Base-by-base conservation (phyloP, 192 early-diverging fungal species). In the Ambispora gerdemannii region DNA sequence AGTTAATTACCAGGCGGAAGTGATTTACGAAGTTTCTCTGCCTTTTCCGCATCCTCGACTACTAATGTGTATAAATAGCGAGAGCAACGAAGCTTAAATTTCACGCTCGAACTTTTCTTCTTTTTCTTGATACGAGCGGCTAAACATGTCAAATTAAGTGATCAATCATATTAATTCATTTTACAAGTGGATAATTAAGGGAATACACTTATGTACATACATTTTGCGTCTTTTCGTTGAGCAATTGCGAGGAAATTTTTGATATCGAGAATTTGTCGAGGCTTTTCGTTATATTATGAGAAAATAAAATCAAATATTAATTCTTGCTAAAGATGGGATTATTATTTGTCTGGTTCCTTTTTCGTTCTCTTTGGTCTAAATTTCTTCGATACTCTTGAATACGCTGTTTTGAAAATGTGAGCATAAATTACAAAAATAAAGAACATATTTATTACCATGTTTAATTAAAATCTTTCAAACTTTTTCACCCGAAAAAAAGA, bases 11-110 rank as follows among this genome's bases (percentile, higher is more conserved):
- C 90, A 53, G 96, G 93, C 72, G 96, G 96, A 63, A 98, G 88
- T 59, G 94, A 94, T 83, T 95, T 91, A 75, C 88, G 89, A 61
- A 98, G 87, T 89, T 98, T 98, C 76, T 88, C 82, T 68, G 95
- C 96, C 90, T 96, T 98, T 79, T 91, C 87, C 61, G 86, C 83
- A 83, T 98, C 96, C 62, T 93, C 86, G 74, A 98, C 91, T 64
- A 93, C 89, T 72, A 98, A 88, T 61, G 96, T 98, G 91, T 98
- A 98, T 77, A 98, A 88, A 90, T 94, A 97, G 76, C 88, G 87
- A 70, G 95, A 94, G 91, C 96, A 96, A 82, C 96, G 88, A 73
- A 98, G 90, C 93, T 98, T 98, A 90, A 98, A 97, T 89, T 98
- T 98, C 89, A 85, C 82, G 74, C 92, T 76, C 72, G 83, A 84